Percentiles rank a stretch among this genome's conserved stretches.
phyloP scores from a whole-genome alignment of 768 basidiomycete genomes.

The Lactifluus piperatus region DNA sequence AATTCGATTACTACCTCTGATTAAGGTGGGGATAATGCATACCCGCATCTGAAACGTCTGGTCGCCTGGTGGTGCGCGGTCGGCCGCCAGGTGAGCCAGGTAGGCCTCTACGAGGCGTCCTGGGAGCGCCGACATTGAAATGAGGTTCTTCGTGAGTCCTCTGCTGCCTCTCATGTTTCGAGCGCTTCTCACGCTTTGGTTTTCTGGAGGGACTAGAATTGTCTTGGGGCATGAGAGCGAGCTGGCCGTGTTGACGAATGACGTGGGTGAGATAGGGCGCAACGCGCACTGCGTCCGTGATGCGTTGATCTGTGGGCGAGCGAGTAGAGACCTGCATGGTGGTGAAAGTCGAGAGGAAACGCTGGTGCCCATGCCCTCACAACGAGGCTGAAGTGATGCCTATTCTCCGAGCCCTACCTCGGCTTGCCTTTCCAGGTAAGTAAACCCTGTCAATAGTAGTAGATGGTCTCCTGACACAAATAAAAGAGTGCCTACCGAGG shows the following conservation, averaged over 20 bases:
- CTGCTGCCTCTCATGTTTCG: constrained; percentile 10
- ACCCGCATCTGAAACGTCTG: constrained; percentile 29
- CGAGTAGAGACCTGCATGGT: constrained; percentile 19
- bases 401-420: constrained; percentile 4
- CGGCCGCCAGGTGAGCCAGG: constrained; percentile 17
- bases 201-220: constrained; percentile 41
- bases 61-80: constrained; percentile 11
- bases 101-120: constrained; percentile 12
- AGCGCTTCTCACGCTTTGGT: constrained; percentile 27
- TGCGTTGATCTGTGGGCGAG: constrained; percentile 21
- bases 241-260: constrained; percentile 45
- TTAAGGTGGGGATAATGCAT: neutral
- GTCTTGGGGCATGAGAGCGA: constrained; percentile 42
- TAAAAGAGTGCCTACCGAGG: neutral
- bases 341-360: constrained; percentile 18
- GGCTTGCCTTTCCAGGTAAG: constrained; percentile 14
- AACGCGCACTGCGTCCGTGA: constrained; percentile 24
- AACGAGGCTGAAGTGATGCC: constrained; percentile 18
- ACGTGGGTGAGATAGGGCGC: constrained; percentile 53
- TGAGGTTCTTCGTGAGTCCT: constrained; percentile 18
- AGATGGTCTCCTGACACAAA: constrained; percentile 7
- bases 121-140: constrained; percentile 19
- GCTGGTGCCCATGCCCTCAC: constrained; percentile 20
- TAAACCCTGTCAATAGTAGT: neutral
- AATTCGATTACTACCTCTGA: neutral